Conservation (phyloP, 305 asterid genomes). For the Withania somnifera region DNA sequence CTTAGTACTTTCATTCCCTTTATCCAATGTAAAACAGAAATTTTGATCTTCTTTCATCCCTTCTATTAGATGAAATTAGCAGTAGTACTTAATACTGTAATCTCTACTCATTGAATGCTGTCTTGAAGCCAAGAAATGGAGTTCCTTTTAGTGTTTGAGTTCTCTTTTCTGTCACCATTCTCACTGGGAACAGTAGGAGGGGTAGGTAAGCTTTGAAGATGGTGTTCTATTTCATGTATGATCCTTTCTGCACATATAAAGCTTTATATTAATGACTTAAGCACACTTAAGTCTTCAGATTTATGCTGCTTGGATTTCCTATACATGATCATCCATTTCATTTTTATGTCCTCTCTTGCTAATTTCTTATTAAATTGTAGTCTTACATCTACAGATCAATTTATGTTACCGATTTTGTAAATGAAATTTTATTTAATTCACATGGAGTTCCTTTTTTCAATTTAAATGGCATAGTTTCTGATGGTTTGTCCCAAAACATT, state of each 20-base stretch:
- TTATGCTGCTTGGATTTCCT: not conserved
- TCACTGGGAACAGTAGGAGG: not conserved
- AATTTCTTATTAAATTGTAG: not conserved
- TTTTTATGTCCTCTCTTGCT: not conserved
- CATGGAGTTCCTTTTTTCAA: not conserved
- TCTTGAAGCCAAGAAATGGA: not conserved
- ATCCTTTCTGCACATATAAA: not conserved
- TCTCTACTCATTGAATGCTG: not conserved
- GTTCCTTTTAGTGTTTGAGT: not conserved
- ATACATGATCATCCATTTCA: not conserved
- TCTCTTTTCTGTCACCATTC: not conserved
- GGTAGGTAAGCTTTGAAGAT: not conserved
- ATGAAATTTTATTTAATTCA: not conserved
- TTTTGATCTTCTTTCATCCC: not conserved
- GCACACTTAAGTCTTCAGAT: not conserved
- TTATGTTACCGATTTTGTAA: not conserved
- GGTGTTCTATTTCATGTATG: not conserved
- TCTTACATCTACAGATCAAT: not conserved
- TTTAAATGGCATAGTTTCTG: not conserved
- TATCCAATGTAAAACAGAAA: not conserved
- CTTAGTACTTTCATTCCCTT: not conserved
- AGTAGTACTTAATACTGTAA: not conserved
- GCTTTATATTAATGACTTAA: not conserved
- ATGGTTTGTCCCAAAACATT: not conserved
- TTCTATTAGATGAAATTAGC: not conserved